phyloP scores from a whole-genome alignment of 352 stramenopile genomes.

The Globisporangium viniferum region DNA sequence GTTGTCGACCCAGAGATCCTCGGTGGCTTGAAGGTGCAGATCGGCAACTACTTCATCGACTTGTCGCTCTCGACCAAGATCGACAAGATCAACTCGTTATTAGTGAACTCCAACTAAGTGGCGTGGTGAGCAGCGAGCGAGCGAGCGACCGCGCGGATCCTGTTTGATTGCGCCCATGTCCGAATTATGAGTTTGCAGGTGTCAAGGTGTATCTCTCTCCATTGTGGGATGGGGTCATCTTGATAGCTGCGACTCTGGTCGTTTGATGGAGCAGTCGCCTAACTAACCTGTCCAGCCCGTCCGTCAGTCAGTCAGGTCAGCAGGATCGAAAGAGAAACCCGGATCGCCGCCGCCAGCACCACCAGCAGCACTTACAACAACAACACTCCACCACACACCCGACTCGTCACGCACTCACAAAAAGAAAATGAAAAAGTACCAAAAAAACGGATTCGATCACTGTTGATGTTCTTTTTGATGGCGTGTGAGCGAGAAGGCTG shows the following conservation, averaged over 20 bases:
- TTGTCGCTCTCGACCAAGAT: constrained; percentile 94
- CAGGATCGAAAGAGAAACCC: neutral
- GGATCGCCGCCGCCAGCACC: neutral
- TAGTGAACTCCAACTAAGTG: constrained; percentile 60
- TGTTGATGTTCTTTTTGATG: neutral
- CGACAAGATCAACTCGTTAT: constrained; percentile 91
- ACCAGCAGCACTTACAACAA: neutral
- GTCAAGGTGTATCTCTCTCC: neutral
- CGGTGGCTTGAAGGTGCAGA: constrained; percentile 96
- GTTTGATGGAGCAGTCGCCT: neutral
- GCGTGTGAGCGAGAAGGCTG: neutral
- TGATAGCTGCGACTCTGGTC: neutral
- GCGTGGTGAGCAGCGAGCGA: neutral
- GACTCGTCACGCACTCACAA: neutral
- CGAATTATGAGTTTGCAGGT: neutral
- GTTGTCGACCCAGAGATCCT: constrained; percentile 94
- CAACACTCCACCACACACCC: neutral
- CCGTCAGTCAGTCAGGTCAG: neutral
- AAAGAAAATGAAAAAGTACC: constrained; percentile 13
- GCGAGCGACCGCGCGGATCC: neutral
- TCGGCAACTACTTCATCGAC: constrained; percentile 98
- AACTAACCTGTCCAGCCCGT: neutral
- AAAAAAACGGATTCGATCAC: constrained; percentile 2
- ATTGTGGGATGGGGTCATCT: neutral
- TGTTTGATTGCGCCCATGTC: constrained; percentile 1